Conservation (phyloP, 2,329 filamentous ascomycete species). For the Talaromyces piceae region DNA sequence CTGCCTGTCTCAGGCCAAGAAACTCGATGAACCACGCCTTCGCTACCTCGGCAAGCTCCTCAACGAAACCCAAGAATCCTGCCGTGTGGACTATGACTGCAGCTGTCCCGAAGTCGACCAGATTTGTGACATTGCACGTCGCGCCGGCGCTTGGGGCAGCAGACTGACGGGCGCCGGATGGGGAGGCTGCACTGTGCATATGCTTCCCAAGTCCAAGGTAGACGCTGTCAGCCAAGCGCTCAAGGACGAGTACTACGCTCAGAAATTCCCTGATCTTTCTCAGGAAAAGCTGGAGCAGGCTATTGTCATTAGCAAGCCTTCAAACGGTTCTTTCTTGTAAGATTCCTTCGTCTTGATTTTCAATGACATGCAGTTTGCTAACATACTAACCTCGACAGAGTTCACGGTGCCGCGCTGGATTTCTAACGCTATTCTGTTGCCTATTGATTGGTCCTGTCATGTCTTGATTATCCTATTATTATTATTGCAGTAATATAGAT, state of each 20-base stretch:
- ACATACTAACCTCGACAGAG: conserved; percentile 5
- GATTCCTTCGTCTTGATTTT: conserved; percentile 10
- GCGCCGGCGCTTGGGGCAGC: conserved; percentile 74
- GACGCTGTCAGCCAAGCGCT: conserved; percentile 68
- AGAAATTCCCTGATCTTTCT: conserved; percentile 59
- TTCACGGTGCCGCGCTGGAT: conserved; percentile 10
- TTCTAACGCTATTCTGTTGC: not conserved
- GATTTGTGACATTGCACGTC: conserved; percentile 70
- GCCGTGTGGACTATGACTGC: conserved; percentile 81
- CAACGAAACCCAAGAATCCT: conserved; percentile 84
- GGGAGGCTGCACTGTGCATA: conserved; percentile 93
- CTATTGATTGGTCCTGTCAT: not conserved
- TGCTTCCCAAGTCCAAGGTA: conserved; percentile 78
- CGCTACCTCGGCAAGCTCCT: conserved; percentile 69
- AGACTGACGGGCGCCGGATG: conserved; percentile 88
- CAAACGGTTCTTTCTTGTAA: conserved; percentile 38
- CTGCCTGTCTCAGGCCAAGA: conserved; percentile 54
- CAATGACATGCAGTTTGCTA: not conserved
- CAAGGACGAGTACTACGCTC: conserved; percentile 73
- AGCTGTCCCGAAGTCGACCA: conserved; percentile 88
- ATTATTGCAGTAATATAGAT: not conserved
- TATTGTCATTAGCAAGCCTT: conserved; percentile 80
- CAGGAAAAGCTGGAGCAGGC: conserved; percentile 69
- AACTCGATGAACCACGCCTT: conserved; percentile 59
- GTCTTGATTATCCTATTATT: not conserved